Percentiles rank a stretch among this genome's conserved stretches.
Evolutionary conservation across 2,329 filamentous ascomycete species (phyloP).

Genomic region (Monilinia aucupariae): DNA sequence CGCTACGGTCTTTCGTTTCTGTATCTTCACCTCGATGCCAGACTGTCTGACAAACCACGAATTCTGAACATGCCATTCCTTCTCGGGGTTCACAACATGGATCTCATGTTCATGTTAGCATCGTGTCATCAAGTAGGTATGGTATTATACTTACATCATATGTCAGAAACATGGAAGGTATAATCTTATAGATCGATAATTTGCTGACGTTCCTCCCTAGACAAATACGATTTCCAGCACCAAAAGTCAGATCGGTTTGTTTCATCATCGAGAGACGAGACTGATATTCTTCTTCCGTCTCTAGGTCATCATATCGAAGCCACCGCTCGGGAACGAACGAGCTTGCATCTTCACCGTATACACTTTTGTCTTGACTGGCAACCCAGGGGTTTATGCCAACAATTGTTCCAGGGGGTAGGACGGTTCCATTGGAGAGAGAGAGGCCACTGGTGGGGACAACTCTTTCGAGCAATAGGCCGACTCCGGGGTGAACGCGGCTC

Average conservation of each 20-base stretch:
- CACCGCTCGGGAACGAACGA: constrained; percentile 42
- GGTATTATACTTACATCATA: constrained; percentile 38
- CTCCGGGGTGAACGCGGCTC: constrained; percentile 42
- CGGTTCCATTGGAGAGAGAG: constrained; percentile 24
- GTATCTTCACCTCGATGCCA: constrained; percentile 20
- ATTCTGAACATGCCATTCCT: constrained; percentile 39
- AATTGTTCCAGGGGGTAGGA: constrained; percentile 31
- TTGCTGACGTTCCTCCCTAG: constrained; percentile 41
- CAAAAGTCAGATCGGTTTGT: constrained; percentile 39
- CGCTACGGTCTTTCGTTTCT: not conserved
- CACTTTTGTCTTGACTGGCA: constrained; percentile 31
- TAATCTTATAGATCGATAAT: constrained; percentile 43
- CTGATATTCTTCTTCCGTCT: constrained; percentile 36
- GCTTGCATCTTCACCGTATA: constrained; percentile 38
- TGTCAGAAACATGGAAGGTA: constrained; percentile 42
- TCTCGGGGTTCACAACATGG: constrained; percentile 35
- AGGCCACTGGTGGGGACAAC: constrained; percentile 35
- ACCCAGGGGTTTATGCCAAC: constrained; percentile 38
- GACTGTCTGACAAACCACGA: constrained; percentile 40
- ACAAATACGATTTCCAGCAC: constrained; percentile 40
- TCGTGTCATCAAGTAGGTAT: not conserved
- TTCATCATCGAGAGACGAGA: constrained; percentile 38
- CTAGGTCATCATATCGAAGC: constrained; percentile 40
- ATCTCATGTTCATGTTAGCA: constrained; percentile 26
- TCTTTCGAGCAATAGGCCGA: constrained; percentile 42